Evolutionary conservation across 371 early-diverging fungal genomes (phyloP).

Genomic region (Rhizopus sp.): DNA sequence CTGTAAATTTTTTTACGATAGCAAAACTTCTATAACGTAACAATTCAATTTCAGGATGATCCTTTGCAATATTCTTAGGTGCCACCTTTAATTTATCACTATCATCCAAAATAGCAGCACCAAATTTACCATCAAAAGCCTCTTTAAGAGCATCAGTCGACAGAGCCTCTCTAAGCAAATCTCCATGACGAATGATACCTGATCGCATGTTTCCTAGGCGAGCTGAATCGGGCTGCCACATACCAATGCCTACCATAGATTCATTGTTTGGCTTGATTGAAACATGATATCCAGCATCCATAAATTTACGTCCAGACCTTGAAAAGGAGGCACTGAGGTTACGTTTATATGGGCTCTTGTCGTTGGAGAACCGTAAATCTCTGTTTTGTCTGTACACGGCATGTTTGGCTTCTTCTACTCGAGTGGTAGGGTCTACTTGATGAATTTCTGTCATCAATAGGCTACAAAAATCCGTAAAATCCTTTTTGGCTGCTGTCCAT

Average conservation of each 20-base stretch:
- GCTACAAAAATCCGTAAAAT: slow-evolving; percentile 57
- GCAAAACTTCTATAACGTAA: slow-evolving; percentile 49
- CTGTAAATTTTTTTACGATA: slow-evolving; percentile 43
- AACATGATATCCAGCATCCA: slow-evolving; percentile 53
- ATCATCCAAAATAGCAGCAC: slow-evolving; percentile 35
- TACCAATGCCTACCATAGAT: slow-evolving; percentile 45
- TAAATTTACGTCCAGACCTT: slow-evolving; percentile 49
- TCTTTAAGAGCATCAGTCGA: slow-evolving; percentile 43
- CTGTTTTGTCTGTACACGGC: slow-evolving; percentile 59
- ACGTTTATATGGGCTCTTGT: slow-evolving; percentile 56
- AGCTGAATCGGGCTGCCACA: slow-evolving; percentile 45
- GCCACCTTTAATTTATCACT: slow-evolving; percentile 31
- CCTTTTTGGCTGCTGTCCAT: slow-evolving; percentile 39
- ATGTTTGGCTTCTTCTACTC: slow-evolving; percentile 48
- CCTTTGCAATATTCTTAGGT: slow-evolving; percentile 36
- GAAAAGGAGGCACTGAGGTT: slow-evolving; percentile 51
- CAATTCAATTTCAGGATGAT: slow-evolving; percentile 56
- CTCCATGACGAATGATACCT: slow-evolving; percentile 43
- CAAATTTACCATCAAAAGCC: slow-evolving; percentile 44
- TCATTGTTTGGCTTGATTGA: slow-evolving; percentile 41
- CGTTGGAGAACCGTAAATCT: slow-evolving; percentile 62
- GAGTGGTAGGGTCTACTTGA: slow-evolving; percentile 49
- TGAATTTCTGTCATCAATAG: slow-evolving; percentile 43
- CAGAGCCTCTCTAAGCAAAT: slow-evolving; percentile 45
- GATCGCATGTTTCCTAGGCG: slow-evolving; percentile 39